phyloP scores from a whole-genome alignment of 2,329 filamentous ascomycete genomes.

The Paecilomyces variotii region DNA sequence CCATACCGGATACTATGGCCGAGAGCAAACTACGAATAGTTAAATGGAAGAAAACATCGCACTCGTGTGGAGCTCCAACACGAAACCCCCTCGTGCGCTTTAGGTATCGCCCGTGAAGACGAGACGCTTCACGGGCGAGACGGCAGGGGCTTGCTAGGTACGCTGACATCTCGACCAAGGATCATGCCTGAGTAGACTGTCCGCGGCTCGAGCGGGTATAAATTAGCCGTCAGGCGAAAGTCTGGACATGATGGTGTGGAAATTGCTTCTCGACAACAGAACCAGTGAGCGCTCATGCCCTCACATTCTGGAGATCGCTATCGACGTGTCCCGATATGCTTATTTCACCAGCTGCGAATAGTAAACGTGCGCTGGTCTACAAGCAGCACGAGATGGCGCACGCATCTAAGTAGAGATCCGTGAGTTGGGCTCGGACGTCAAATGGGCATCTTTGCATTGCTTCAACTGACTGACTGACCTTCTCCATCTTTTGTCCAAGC shows the following conservation, averaged over 20 bases:
- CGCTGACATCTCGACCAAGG: neutral
- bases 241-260: neutral
- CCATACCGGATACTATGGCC: slow-evolving; percentile 8
- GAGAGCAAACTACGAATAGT: slow-evolving; percentile 8
- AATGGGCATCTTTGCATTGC: neutral
- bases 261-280: neutral
- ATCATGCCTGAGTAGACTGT: neutral
- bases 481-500: neutral
- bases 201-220: neutral
- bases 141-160: neutral
- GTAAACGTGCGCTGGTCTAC: slow-evolving; percentile 4
- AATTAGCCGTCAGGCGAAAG: neutral
- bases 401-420: neutral
- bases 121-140: neutral
- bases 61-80: neutral
- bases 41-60: neutral
- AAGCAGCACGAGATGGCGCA: neutral
- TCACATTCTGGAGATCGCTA: neutral
- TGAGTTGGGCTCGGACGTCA: neutral
- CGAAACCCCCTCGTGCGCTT: neutral
- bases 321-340: slow-evolving; percentile 9
- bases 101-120: neutral
- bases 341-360: slow-evolving; percentile 17
- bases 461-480: neutral
- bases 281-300: neutral